Conservation (phyloP, 208 protist genomes). For the Leishmania guyanensis region DNA sequence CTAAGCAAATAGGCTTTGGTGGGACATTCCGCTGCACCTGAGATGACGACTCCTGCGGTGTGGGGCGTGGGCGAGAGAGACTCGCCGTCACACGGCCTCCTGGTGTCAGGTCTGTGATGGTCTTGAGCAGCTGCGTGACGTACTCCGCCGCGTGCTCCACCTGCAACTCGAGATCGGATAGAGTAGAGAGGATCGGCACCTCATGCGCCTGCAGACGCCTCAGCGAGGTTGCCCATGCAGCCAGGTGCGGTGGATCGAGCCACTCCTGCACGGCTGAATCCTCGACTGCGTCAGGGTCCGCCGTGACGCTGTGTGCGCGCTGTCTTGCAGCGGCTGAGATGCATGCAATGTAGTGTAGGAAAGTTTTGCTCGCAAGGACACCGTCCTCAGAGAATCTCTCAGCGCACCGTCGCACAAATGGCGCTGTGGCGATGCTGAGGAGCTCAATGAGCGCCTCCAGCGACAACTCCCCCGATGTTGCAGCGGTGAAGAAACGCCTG, state of each 20-base stretch:
- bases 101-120: conserved; percentile 10
- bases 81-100: conserved; percentile 19
- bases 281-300: not conserved
- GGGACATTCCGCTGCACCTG: not conserved
- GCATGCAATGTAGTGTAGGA: conserved; percentile 10
- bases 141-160: conserved; percentile 26
- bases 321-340: conserved; percentile 15
- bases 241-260: conserved; percentile 32
- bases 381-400: not conserved
- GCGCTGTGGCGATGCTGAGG: conserved; percentile 13
- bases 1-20: conserved; percentile 37
- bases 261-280: conserved; percentile 10
- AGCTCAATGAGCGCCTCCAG: conserved; percentile 38
- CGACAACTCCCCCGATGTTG: conserved; percentile 8
- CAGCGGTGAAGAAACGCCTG: not conserved
- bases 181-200: not conserved
- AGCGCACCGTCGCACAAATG: conserved; percentile 22
- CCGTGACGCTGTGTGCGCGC: not conserved
- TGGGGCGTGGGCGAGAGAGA: not conserved
- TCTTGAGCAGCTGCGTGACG: conserved; percentile 22
- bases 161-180: conserved; percentile 9
- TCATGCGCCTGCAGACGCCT: conserved; percentile 2
- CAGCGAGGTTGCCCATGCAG: conserved; percentile 20
- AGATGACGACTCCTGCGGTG: not conserved
- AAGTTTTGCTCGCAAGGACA: not conserved